phyloP scores from a whole-genome alignment of 371 early-diverging fungal genomes.

The Gilbertella persicaria region DNA sequence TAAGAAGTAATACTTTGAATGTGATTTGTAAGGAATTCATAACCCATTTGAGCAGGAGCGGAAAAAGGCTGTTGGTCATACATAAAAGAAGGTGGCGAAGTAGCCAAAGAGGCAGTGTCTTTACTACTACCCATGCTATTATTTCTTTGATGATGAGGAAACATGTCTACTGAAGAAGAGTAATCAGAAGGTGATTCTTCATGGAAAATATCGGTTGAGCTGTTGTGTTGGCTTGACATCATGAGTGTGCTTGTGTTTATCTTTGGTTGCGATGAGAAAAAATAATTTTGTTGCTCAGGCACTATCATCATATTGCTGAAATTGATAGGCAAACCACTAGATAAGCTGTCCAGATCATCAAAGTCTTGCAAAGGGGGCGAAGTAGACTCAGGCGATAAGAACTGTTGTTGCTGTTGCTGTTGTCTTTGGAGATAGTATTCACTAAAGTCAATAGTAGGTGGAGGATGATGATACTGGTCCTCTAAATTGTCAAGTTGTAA shows the following conservation, averaged over 20 bases:
- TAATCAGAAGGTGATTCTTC: conserved; percentile 32
- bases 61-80: conserved; percentile 41
- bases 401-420: conserved; percentile 10
- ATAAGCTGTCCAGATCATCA: conserved; percentile 25
- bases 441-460: conserved; percentile 14
- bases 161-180: conserved; percentile 10
- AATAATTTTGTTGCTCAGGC: conserved; percentile 3
- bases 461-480: conserved; percentile 9
- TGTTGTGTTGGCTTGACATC: neutral
- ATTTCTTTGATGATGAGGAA: conserved; percentile 12
- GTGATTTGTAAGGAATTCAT: conserved; percentile 30
- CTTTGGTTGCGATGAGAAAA: conserved; percentile 4
- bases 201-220: neutral
- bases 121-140: conserved; percentile 3
- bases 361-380: conserved; percentile 30
- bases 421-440: neutral
- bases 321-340: conserved; percentile 4
- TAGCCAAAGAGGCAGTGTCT: neutral
- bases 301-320: conserved; percentile 15
- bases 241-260: neutral
- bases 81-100: conserved; percentile 6
- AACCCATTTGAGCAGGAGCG: conserved; percentile 49
- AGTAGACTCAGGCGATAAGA: conserved; percentile 18
- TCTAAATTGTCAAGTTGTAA: conserved; percentile 4
- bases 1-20: conserved; percentile 26